phyloP scores from a whole-genome alignment of 75 land plant species.

The Picea glauca region DNA sequence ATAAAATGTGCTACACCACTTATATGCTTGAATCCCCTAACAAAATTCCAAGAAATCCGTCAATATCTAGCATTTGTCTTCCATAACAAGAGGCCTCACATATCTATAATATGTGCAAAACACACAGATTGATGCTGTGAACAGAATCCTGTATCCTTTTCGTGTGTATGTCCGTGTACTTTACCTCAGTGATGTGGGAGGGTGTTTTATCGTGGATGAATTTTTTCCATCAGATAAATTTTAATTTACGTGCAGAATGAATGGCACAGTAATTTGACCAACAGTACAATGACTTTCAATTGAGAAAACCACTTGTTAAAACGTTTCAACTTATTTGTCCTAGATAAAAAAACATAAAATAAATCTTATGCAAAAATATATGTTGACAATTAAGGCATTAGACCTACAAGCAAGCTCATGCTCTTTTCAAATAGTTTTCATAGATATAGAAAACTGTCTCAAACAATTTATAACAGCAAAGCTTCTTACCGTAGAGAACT shows the following conservation, averaged over 20 bases:
- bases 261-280: background rate
- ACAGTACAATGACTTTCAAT: background rate
- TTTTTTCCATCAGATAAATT: background rate
- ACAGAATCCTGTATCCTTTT: background rate
- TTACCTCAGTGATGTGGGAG: background rate
- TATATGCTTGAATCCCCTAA: background rate
- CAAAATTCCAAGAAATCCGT: background rate
- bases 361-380: background rate
- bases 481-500: background rate
- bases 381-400: background rate
- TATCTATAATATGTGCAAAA: background rate
- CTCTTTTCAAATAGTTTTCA: background rate
- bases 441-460: background rate
- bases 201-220: background rate
- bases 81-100: background rate
- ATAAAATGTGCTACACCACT: background rate
- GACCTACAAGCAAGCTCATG: background rate
- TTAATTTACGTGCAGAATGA: background rate
- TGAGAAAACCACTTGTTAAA: background rate
- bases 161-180: too few species aligned
- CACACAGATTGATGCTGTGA: background rate
- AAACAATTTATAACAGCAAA: background rate
- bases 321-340: background rate
- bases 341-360: background rate
- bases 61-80: background rate